Evolutionary conservation across 2,329 filamentous ascomycete species (phyloP).

Genomic region (Metarhizium anisopliae): DNA sequence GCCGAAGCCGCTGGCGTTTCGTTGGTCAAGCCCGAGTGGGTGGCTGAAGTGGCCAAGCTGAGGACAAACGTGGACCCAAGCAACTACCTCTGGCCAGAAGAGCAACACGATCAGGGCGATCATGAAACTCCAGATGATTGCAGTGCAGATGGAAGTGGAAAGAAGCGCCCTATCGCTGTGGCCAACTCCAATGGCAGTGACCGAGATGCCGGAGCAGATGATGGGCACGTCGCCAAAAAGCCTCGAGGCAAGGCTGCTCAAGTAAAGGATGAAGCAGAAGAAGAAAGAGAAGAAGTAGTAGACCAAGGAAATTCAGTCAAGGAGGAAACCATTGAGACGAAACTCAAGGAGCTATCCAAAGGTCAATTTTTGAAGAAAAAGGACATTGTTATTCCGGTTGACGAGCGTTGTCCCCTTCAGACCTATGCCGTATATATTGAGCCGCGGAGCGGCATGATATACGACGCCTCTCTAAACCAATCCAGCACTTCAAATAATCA

Average conservation of each 20-base stretch:
- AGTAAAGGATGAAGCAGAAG: constrained; percentile 29
- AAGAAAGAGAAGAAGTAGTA: constrained; percentile 24
- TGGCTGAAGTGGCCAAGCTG: constrained; percentile 41
- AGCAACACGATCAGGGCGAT: background rate
- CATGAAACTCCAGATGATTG: constrained; percentile 6
- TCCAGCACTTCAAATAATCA: constrained; percentile 64
- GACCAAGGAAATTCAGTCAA: constrained; percentile 14
- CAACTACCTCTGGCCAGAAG: constrained; percentile 15
- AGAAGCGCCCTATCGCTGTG: constrained; percentile 18
- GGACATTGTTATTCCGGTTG: constrained; percentile 39
- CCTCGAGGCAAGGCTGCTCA: constrained; percentile 15
- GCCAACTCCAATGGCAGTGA: constrained; percentile 12
- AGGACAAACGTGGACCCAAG: constrained; percentile 15
- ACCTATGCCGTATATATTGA: constrained; percentile 56
- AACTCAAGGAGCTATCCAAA: constrained; percentile 23
- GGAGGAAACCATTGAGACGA: constrained; percentile 24
- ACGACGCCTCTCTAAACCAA: constrained; percentile 72
- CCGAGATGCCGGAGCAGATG: constrained; percentile 6
- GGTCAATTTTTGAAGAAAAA: constrained; percentile 38
- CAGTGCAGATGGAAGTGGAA: constrained; percentile 14
- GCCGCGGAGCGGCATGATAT: constrained; percentile 52
- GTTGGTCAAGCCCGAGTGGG: constrained; percentile 53
- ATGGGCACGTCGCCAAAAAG: constrained; percentile 20
- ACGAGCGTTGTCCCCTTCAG: constrained; percentile 31
- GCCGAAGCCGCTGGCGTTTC: constrained; percentile 37